Evolutionary conservation across 2,329 filamentous ascomycete species (phyloP), one percentile per base, ranked within the genome.

Genomic region (Pseudocercospora fijiensis): DNA sequence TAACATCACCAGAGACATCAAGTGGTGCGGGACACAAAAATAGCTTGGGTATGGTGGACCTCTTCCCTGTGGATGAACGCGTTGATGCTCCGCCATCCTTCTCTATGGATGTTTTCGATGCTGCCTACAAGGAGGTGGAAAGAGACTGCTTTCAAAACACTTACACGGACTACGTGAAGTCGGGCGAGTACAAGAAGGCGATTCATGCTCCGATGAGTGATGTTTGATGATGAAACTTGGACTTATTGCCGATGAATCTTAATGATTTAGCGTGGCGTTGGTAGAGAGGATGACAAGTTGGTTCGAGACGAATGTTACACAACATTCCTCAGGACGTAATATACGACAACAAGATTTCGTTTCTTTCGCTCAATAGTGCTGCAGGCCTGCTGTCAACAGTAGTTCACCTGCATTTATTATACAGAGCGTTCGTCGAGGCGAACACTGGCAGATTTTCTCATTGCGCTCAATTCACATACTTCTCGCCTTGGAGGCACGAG

Each of bases 71-170:
- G 11, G 30, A 26, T 18, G 30, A 57, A 2, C 5, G 13, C 10
- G 20, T 43, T 10, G 53, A 11, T 9, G 18, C 30, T 10, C 53
- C 28, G 5, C 9, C 28, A 10, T 33, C 26, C 33, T 58, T 49
- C 24, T 22, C 13, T 9, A 45, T 58, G 22, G 57, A 58, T 16
- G 33, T 49, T 5, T 58, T 58, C 20, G 57, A 58, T 58, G n/a
- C n/a, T 11, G 57, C 57, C 11, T 58, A 58, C 57, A 47, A 20
- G 26, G 57, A 58, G 18, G 41, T 45, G 41, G 37, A 58, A 26
- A 26, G 26, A 11, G 33, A 58, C 6, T 58, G 57, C 41, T 58
- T 47, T n/a, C 26, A 33, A 22, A 58, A 58, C 57, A 26, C 24
- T n/a, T 58, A 18, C 41, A 49, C n/a, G 4, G 37, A 45, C 10